Base-by-base conservation (phyloP, 1,284 basidiomycete species). In the Naganishia sp. region DNA sequence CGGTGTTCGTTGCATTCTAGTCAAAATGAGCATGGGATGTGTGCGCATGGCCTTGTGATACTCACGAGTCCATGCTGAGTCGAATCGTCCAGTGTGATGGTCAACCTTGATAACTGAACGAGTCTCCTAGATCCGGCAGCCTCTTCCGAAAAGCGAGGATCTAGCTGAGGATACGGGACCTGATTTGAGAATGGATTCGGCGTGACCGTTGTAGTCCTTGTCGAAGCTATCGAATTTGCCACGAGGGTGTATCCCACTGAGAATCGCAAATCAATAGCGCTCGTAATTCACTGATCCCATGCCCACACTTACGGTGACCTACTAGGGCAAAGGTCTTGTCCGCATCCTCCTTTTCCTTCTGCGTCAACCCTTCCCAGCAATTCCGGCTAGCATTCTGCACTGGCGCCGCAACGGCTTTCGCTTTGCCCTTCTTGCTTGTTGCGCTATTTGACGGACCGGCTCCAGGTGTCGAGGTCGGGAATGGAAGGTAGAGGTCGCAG, bases 401-500 rank as follows among this genome's bases (percentile, higher is more conserved):
- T 18, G 39, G 31, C 32, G 55, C 45, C 15, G 43, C 18, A 6
- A 39, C 31, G 6, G 64, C 55, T 45, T 60, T 60, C 10, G 47
- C 51, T n/a, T 66, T 66, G 5, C 61, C 52, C 25, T 63, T 63
- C 25, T 63, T 53, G 17, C 18, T 53, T 18, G 28, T n/a, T 28
- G 35, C 53, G 28, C 18, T 62, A 15, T n/a, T 53, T 18, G 55
- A 57, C 0, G 64, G 55, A 32, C 55, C 49, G 28, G 55, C 52
- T 45, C 54, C 46, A 25, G 64, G 61, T 6, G 70, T 62, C 4
- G 75, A 71, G 1, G 72, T 47, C 0, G 77, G 76, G 69, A 76
- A 80, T 18, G 77, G 76, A 5, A 76, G 56, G 65, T 74, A 77
- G 25, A 80, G 75, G 71, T 80, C 77, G 69, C 74, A 78, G 68